phyloP scores from a whole-genome alignment of 257 asterid genomes.

The Solanum bulbocastanum region DNA sequence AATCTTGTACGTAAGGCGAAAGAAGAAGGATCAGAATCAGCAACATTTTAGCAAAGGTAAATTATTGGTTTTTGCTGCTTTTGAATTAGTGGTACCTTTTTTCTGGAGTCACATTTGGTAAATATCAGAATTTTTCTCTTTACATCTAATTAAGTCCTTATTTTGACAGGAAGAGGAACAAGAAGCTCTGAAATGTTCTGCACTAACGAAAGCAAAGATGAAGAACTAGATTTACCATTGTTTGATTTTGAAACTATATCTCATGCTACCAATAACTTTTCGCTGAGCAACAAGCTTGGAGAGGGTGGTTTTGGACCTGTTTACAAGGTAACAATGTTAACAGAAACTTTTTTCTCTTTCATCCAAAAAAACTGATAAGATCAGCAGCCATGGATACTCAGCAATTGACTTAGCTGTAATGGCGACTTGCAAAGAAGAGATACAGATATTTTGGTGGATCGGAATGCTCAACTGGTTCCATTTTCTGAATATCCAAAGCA shows the following conservation, averaged over 20 bases:
- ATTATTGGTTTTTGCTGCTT: neutral
- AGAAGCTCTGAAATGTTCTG: neutral
- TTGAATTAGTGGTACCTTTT: neutral
- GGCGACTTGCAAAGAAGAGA: neutral
- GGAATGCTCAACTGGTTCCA: neutral
- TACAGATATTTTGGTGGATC: neutral
- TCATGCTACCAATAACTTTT: neutral
- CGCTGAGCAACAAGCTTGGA: neutral
- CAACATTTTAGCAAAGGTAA: neutral
- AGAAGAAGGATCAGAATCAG: neutral
- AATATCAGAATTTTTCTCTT: neutral
- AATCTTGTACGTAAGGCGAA: neutral
- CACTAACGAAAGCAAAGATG: neutral
- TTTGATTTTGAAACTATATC: neutral
- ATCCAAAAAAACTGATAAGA: neutral
- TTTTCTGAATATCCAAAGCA: neutral
- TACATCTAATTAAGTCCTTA: neutral
- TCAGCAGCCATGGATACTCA: neutral
- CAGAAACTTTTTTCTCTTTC: neutral
- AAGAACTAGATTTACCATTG: neutral
- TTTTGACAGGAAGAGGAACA: neutral
- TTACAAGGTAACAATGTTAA: neutral
- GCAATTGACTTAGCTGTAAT: neutral
- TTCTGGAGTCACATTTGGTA: neutral
- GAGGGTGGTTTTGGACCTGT: conserved; percentile 4